These are phyloP conservation scores for Coix lacrymajobi DNA, from an alignment of 176 grass and related monocot genomes.

Conservation along the genomic window DNA sequence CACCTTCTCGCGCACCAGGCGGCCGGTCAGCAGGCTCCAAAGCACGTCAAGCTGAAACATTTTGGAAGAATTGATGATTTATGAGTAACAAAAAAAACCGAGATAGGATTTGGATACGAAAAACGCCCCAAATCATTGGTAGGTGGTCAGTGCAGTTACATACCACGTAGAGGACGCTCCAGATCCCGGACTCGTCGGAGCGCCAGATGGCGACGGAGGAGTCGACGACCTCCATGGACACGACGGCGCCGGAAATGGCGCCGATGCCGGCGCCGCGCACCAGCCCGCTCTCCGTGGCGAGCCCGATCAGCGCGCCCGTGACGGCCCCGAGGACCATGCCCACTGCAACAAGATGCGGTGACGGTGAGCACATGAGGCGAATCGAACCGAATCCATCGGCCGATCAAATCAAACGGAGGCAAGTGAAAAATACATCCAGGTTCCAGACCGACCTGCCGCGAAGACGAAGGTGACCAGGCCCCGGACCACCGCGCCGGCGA, in stretches of 20 bases:
- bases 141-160: not conserved
- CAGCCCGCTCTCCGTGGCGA: constrained; percentile 77
- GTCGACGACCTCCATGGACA: constrained; percentile 85
- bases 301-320: constrained; percentile 73
- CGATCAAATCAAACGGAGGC: not conserved
- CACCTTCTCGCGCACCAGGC: constrained; percentile 82
- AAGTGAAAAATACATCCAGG: not conserved
- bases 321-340: constrained; percentile 54
- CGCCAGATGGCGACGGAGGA: constrained; percentile 64
- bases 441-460: constrained; percentile 39
- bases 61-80: too few relatives aligned
- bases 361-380: not conserved
- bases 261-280: constrained; percentile 70
- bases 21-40: constrained; percentile 76
- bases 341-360: constrained; percentile 15
- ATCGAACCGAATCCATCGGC: not conserved
- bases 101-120: too few relatives aligned
- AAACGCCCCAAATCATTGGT: too few relatives aligned
- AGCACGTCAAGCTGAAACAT: constrained; percentile 57
- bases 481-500: constrained; percentile 45
- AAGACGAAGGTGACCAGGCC: constrained; percentile 63
- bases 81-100: too few relatives aligned
- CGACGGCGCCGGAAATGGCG: constrained; percentile 67
- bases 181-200: constrained; percentile 45
- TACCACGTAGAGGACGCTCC: constrained; percentile 75